A percentile compares a stretch with the other conserved stretches of the same genome.
Evolutionary conservation across 148 eudicot genomes (phyloP).

Genomic region (Chenopodium berlandieri): DNA sequence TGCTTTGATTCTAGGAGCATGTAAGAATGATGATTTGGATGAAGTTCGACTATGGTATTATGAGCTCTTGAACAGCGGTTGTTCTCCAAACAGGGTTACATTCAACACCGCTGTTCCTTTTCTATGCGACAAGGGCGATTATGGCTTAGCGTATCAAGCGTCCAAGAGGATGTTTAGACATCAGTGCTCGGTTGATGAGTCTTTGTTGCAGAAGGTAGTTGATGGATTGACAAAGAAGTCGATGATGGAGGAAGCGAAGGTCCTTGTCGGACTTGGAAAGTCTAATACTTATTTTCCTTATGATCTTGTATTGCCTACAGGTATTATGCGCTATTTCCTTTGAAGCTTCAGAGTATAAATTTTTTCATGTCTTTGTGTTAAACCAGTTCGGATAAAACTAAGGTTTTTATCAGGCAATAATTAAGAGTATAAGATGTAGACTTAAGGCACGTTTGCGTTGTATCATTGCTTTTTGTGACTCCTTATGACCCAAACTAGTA

Average conservation of each 20-base stretch:
- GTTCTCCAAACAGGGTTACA: slow-evolving; percentile 32
- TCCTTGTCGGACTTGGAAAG: slow-evolving; percentile 38
- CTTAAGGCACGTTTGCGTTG: no score
- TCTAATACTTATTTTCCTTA: slow-evolving; percentile 29
- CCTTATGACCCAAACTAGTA: no score
- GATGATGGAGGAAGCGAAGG: slow-evolving; percentile 42
- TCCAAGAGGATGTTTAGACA: slow-evolving; percentile 33
- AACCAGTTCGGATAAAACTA: no score
- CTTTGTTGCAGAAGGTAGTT: slow-evolving; percentile 50
- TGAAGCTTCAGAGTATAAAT: background rate
- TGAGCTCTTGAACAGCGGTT: slow-evolving; percentile 25
- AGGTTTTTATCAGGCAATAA: no score
- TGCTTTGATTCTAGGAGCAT: slow-evolving; percentile 42
- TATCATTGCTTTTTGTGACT: no score
- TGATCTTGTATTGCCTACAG: slow-evolving; percentile 29
- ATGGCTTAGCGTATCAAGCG: slow-evolving; percentile 43
- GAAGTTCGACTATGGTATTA: slow-evolving; percentile 51
- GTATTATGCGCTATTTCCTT: background rate
- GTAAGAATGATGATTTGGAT: slow-evolving; percentile 36
- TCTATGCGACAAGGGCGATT: slow-evolving; percentile 45
- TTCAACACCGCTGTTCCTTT: slow-evolving; percentile 35
- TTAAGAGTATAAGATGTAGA: no score
- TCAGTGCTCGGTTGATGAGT: slow-evolving; percentile 27
- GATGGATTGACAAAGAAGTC: slow-evolving; percentile 44
- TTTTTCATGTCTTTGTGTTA: no score